Evolutionary conservation across 805 yeast genomes (phyloP).

Genomic region (Debaryomyces prosopidis): DNA sequence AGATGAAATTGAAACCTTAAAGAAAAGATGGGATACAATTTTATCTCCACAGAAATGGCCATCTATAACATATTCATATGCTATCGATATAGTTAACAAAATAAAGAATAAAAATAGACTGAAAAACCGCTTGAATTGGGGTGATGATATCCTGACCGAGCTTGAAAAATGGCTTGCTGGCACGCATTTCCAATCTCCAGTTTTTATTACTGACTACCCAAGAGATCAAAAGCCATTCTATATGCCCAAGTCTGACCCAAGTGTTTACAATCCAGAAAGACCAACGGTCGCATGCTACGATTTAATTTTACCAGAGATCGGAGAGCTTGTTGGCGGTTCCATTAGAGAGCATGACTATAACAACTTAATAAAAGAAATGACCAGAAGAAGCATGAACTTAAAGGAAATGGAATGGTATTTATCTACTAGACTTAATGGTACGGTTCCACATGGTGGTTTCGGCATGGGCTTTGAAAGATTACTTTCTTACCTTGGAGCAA

Average conservation of each 20-base stretch:
- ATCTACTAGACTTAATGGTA: conserved; percentile 70
- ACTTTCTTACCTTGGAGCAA: conserved; percentile 66
- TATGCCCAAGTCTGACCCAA: conserved; percentile 59
- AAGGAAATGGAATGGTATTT: conserved; percentile 78
- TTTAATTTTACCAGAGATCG: conserved; percentile 83
- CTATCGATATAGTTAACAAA: conserved; percentile 50
- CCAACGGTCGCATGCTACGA: conserved; percentile 89
- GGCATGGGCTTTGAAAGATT: conserved; percentile 94
- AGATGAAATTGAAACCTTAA: conserved; percentile 36
- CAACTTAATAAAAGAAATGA: conserved; percentile 50
- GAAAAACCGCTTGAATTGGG: conserved; percentile 50
- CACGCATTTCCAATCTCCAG: conserved; percentile 64
- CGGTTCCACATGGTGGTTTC: conserved; percentile 94
- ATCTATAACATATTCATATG: conserved; percentile 72
- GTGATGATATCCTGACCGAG: conserved; percentile 73
- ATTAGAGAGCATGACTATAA: conserved; percentile 73
- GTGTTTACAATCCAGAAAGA: conserved; percentile 23
- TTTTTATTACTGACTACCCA: conserved; percentile 91
- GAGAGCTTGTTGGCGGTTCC: conserved; percentile 94
- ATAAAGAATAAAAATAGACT: conserved; percentile 45
- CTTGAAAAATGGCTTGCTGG: conserved; percentile 93
- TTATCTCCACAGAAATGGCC: conserved; percentile 55
- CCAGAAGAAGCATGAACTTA: conserved; percentile 53
- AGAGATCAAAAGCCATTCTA: conserved; percentile 79
- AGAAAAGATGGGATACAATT: conserved; percentile 62